Percentiles rank a stretch among this genome's conserved stretches.
phyloP scores from a whole-genome alignment of 2,329 filamentous ascomycete species.

The Emericellopsis cladophorae region DNA sequence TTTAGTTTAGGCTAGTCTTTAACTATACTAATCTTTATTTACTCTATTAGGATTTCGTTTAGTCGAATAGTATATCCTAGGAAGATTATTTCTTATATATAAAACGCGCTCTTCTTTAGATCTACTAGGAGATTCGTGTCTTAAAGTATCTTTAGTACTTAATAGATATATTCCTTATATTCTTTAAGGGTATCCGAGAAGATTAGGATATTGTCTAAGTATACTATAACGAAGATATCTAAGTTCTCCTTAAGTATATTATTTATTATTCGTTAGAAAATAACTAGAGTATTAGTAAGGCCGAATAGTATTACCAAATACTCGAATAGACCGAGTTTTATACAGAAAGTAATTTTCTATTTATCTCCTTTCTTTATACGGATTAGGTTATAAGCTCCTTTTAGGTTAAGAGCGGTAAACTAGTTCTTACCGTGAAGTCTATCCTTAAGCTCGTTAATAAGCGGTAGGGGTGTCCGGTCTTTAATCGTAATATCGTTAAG shows the following conservation, averaged over 20 bases:
- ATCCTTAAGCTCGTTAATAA: background rate
- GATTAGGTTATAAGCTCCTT: background rate
- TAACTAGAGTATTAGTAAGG: slow-evolving; percentile 6
- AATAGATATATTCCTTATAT: background rate
- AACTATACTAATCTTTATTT: too few relatives aligned
- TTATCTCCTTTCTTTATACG: background rate
- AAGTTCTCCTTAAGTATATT: slow-evolving; percentile 2
- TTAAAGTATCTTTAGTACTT: slow-evolving; percentile 1
- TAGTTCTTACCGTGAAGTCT: background rate
- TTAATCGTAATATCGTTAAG: background rate
- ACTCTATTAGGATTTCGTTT: too few relatives aligned
- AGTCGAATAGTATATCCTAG: too few relatives aligned
- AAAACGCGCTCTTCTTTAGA: background rate
- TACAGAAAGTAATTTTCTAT: too few relatives aligned
- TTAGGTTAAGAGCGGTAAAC: too few relatives aligned
- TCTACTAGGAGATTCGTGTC: background rate
- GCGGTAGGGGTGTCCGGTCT: background rate
- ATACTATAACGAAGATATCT: background rate
- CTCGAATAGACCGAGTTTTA: background rate
- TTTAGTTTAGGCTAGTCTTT: too few relatives aligned
- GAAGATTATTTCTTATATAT: background rate
- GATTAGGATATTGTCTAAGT: background rate
- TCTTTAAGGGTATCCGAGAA: slow-evolving; percentile 1
- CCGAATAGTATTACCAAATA: slow-evolving; percentile 9
- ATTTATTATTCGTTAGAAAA: slow-evolving; percentile 5